Evolutionary conservation across 2,329 filamentous ascomycete genomes (phyloP).

Genomic region (Fusarium goolgardi): DNA sequence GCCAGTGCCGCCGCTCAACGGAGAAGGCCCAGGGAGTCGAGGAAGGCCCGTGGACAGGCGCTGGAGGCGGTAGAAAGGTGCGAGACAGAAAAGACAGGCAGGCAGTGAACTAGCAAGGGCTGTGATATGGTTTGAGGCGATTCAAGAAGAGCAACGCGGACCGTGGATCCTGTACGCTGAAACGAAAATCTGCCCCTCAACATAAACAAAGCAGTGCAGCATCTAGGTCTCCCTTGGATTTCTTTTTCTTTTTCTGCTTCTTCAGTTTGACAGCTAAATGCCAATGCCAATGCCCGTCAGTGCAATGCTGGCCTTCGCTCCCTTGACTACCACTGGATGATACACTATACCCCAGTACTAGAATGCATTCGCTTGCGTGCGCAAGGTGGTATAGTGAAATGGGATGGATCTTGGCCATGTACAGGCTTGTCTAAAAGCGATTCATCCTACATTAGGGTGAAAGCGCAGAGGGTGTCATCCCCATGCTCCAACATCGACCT

Average conservation of each 20-base stretch:
- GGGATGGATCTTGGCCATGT: conserved; percentile 47
- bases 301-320: conserved; percentile 6
- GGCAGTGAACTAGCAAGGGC: conserved; percentile 33
- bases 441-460: conserved; percentile 51
- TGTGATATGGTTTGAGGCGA: conserved; percentile 28
- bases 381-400: conserved; percentile 40
- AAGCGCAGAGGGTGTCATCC: conserved; percentile 49
- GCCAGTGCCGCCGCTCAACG: conserved; percentile 22
- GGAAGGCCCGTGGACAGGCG: conserved; percentile 20
- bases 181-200: conserved; percentile 38
- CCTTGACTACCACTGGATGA: conserved; percentile 16
- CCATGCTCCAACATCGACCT: conserved; percentile 41
- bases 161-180: conserved; percentile 36
- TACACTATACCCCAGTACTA: conserved; percentile 25
- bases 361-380: conserved; percentile 37
- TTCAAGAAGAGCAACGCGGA: conserved; percentile 32
- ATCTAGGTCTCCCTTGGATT: conserved; percentile 1
- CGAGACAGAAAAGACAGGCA: conserved; percentile 22
- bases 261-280: conserved; percentile 31
- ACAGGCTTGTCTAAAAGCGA: conserved; percentile 48
- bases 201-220: conserved; percentile 18
- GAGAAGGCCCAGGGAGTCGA: conserved; percentile 18
- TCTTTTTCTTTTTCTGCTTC: conserved; percentile 3
- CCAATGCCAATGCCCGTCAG: conserved; percentile 17
- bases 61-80: conserved; percentile 18